Base-by-base conservation (phyloP, 1,284 basidiomycete genomes). In the Fomitiporia mediterranea region DNA sequence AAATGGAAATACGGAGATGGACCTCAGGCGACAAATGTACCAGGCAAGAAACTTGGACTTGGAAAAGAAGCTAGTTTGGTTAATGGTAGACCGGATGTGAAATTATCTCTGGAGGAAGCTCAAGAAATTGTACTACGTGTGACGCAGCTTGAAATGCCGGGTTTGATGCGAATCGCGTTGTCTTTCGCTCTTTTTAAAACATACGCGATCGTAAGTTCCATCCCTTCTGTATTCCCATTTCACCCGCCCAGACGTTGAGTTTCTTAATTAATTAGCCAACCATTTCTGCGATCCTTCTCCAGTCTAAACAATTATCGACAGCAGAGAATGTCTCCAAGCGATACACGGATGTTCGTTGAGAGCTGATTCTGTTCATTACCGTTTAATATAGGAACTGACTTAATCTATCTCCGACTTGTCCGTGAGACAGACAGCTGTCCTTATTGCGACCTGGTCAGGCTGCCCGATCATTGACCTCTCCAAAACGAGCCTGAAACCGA, bases 171-270 rank as follows among this genome's bases (percentile, higher is more conserved):
- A 28, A 70, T 72, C 59, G 63, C 74, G 0, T 53, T 74, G 23
- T 66, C 73, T 0, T 77, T 78, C 62, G 77, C 75, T 1, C 61
- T 79, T 39, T 77, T 78, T 68, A 77, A 77, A 62, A 78, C 76
- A 2, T 77, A 75, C 66, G 74, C 65, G 1, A 72, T 78, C 52
- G 77, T 79, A 61, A 63, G 75, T 69, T 1, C 27, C 46, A 28
- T 35, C 39, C 49, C 8, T 17, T 21, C 30, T 42, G 32, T 19
- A 21, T 11, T 55, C 25, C 21, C 23, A 39, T n/a, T 34, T 25
- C 4, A 37, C 38, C 4, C 13, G 27, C 19, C 27, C 13, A 17
- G 2, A 27, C 32, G n/a, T n/a, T 37, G 17, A 38, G 4, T 27
- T 21, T 3, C 44, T 28, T 2, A 11, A 37, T 46, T 13, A n/a